phyloP scores from a whole-genome alignment of 768 basidiomycete genomes.

The Leccinellum rugosiceps region DNA sequence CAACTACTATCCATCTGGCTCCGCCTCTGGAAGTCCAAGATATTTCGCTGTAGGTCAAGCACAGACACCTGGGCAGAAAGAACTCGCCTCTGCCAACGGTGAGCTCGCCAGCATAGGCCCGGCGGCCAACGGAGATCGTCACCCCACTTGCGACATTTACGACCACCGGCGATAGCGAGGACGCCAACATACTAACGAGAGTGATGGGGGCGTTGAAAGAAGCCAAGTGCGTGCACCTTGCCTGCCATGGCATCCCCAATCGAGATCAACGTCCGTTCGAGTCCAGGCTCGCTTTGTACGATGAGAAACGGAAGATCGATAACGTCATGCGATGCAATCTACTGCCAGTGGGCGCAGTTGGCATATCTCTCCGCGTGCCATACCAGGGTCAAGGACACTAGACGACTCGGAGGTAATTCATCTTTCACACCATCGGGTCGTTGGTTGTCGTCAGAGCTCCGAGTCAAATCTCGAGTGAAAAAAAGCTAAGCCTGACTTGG shows the following conservation, averaged over 20 bases:
- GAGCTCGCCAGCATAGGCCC: neutral
- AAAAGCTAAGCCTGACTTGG: no score
- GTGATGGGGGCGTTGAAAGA: slow-evolving; percentile 2
- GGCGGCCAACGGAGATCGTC: neutral
- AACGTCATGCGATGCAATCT: slow-evolving; percentile 9
- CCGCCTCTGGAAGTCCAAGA: neutral
- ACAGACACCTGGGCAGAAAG: neutral
- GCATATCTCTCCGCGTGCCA: slow-evolving; percentile 25
- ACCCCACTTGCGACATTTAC: neutral
- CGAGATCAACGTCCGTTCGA: slow-evolving; percentile 11
- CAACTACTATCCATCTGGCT: neutral
- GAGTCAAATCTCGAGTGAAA: no score
- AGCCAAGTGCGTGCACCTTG: slow-evolving; percentile 21
- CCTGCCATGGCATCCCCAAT: slow-evolving; percentile 21
- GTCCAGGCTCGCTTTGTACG: slow-evolving; percentile 6
- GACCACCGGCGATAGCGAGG: neutral
- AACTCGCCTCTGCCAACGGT: neutral
- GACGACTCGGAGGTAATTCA: slow-evolving; percentile 18
- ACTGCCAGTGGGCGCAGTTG: slow-evolving; percentile 2
- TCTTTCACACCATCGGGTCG: no score
- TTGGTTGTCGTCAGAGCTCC: no score
- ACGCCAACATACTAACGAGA: neutral
- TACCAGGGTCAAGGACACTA: slow-evolving; percentile 16
- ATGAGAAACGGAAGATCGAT: slow-evolving; percentile 2
- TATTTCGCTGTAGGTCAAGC: neutral